These are phyloP conservation scores for Daldinia bambusicola DNA, from an alignment of 495 filamentous ascomycete species.

Conservation along the genomic window DNA sequence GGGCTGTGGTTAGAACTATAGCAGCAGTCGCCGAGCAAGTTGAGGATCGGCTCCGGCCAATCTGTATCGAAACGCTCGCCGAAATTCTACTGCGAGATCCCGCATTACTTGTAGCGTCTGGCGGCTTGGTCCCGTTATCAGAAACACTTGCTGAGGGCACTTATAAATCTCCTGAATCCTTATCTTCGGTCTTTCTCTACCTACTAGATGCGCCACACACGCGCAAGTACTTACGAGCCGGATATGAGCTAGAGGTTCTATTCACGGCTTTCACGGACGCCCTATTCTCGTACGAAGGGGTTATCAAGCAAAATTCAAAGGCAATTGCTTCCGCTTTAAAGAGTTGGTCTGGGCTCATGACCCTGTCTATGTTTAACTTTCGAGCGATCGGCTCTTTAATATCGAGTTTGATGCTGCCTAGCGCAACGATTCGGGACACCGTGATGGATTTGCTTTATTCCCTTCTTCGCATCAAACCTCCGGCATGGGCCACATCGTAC, in stretches of 20 bases:
- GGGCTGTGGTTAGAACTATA: conserved; percentile 84
- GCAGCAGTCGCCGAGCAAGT: conserved; percentile 88
- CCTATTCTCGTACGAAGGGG: conserved; percentile 74
- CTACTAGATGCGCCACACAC: conserved; percentile 85
- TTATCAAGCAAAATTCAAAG: conserved; percentile 84
- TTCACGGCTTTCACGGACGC: conserved; percentile 92
- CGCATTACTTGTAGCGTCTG: conserved; percentile 76
- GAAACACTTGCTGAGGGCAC: conserved; percentile 89
- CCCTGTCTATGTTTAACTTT: conserved; percentile 84
- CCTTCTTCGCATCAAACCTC: conserved; percentile 90
- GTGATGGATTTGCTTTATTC: conserved; percentile 91
- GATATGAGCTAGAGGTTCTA: conserved; percentile 80
- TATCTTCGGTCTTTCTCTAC: conserved; percentile 86
- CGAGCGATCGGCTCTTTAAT: conserved; percentile 84
- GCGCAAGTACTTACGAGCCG: conserved; percentile 80
- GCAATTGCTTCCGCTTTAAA: conserved; percentile 88
- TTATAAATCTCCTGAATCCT: conserved; percentile 88
- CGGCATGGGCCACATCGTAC: conserved; percentile 96
- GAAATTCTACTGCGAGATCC: conserved; percentile 91
- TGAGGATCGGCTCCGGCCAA: conserved; percentile 82
- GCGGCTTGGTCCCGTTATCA: conserved; percentile 81
- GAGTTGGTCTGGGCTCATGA: conserved; percentile 92
- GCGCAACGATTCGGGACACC: conserved; percentile 70
- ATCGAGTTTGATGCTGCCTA: conserved; percentile 78
- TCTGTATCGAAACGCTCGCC: conserved; percentile 89